These are phyloP conservation scores for Talaromyces sp. DNA, from an alignment of 2,329 filamentous ascomycete species.

Conservation along the genomic window DNA sequence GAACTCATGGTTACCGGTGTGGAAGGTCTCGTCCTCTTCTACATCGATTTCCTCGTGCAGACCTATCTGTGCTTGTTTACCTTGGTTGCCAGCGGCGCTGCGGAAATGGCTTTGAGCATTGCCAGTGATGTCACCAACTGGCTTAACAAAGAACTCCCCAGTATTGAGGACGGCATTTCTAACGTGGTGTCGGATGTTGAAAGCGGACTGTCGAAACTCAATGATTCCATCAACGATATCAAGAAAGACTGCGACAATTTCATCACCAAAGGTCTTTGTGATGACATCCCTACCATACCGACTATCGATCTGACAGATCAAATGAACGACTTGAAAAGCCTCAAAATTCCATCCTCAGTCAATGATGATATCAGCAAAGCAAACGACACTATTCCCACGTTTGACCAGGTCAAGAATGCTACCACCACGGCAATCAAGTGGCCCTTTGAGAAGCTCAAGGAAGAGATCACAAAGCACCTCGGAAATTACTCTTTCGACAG, in stretches of 20 bases:
- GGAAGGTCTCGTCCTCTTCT: slow-evolving; percentile 81
- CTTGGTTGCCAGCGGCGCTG: slow-evolving; percentile 70
- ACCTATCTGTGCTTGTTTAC: slow-evolving; percentile 89
- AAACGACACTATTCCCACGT: slow-evolving; percentile 74
- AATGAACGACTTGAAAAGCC: slow-evolving; percentile 60
- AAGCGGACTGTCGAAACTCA: slow-evolving; percentile 51
- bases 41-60: slow-evolving; percentile 83
- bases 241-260: slow-evolving; percentile 50
- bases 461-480: slow-evolving; percentile 64
- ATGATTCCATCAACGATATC: slow-evolving; percentile 49
- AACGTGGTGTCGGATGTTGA: slow-evolving; percentile 20
- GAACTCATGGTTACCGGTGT: slow-evolving; percentile 74
- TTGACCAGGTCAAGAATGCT: slow-evolving; percentile 75
- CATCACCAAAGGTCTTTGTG: slow-evolving; percentile 14
- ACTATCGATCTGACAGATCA: slow-evolving; percentile 60
- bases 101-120: slow-evolving; percentile 62
- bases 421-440: slow-evolving; percentile 67
- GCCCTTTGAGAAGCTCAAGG: slow-evolving; percentile 76
- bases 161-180: slow-evolving; percentile 42
- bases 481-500: slow-evolving; percentile 72
- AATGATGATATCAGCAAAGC: slow-evolving; percentile 64
- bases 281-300: slow-evolving; percentile 38
- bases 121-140: slow-evolving; percentile 55
- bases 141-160: slow-evolving; percentile 51
- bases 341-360: slow-evolving; percentile 64